Evolutionary conservation across 371 early-diverging fungal species (phyloP).

Genomic region (Rhizopus stolonifer): DNA sequence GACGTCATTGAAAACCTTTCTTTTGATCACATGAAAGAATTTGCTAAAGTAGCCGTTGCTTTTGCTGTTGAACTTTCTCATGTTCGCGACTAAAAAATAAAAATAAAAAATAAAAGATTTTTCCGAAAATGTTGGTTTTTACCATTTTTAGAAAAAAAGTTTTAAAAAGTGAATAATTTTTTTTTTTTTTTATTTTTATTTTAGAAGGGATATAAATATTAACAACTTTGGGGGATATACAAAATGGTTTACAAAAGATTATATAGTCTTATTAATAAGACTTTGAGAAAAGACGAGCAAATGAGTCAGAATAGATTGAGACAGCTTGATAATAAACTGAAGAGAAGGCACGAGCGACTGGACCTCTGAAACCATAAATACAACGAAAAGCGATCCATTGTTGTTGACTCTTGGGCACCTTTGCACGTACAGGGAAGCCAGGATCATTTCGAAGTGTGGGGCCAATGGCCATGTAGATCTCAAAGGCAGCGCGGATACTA

Average conservation of each 20-base stretch:
- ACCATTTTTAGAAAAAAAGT: no score
- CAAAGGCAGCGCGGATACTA: slow-evolving; percentile 47
- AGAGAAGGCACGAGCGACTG: slow-evolving; percentile 23
- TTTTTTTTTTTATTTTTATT: no score
- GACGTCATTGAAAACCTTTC: slow-evolving; percentile 57
- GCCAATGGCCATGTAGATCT: slow-evolving; percentile 49
- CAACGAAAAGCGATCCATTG: slow-evolving; percentile 40
- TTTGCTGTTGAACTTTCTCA: slow-evolving; percentile 83
- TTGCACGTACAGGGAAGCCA: slow-evolving; percentile 43
- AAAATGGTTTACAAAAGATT: no score
- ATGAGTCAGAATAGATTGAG: slow-evolving; percentile 8
- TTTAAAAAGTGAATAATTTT: no score
- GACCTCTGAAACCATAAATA: slow-evolving; percentile 39
- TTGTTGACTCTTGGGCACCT: slow-evolving; percentile 36
- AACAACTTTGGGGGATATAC: no score
- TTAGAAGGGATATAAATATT: no score
- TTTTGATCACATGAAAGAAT: slow-evolving; percentile 86
- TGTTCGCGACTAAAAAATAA: slow-evolving; percentile 25
- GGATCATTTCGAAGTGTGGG: slow-evolving; percentile 26
- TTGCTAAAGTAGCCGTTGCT: slow-evolving; percentile 77
- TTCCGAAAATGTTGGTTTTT: no score
- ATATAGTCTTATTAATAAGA: background rate
- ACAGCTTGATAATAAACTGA: slow-evolving; percentile 8
- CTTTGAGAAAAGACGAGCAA: slow-evolving; percentile 10
- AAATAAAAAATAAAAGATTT: background rate